Evolutionary conservation across 495 filamentous ascomycete genomes (phyloP), one percentile per base, ranked within the genome.

Genomic region (Platismatia glauca): DNA sequence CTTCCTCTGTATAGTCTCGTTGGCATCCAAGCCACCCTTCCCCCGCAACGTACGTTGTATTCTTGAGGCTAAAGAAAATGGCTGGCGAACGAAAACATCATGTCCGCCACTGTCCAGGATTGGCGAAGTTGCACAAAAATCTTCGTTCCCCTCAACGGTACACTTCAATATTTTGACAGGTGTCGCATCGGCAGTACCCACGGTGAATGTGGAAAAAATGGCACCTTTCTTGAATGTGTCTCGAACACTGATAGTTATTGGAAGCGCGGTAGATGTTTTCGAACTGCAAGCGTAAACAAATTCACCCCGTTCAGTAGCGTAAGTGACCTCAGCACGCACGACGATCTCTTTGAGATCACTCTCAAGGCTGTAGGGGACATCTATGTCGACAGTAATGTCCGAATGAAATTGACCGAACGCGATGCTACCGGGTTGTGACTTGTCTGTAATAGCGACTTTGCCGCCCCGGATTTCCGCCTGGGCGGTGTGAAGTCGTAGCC

Each of bases 171-270:
- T 75, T 39, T 89, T 82, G 12, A 97, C 73, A 1, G 94, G 94
- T 56, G 87, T 82, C 58, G 81, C 68, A 62, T 76, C 87, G 5
- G 90, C 86, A 7, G 92, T 88, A 35, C 87, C 89, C 46, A 98
- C 84, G 20, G 88, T 94, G 70, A 98, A 97, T 57, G 86, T 85
- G 0, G 93, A 96, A 67, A 93, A 94, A 0, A 97, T 80, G 2
- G 84, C 77, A 35, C 85, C 75, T 58, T 89, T 81, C 71, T 95
- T 95, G 79, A 99, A 99, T 43, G 90, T 84, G 67, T 99, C 95
- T 68, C 97, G 91, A 44, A 99, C 93, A 66, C 97, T 97, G 64
- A 99, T 93, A 22, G 91, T 91, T 44, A 99, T 81, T 0, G 90
- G 89, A 15, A 97, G 77, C 22, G 82, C 75, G 9, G 89, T 86